These are phyloP conservation scores for Medicago ruthenica DNA, from an alignment of 306 rosid species.

Conservation along the genomic window DNA sequence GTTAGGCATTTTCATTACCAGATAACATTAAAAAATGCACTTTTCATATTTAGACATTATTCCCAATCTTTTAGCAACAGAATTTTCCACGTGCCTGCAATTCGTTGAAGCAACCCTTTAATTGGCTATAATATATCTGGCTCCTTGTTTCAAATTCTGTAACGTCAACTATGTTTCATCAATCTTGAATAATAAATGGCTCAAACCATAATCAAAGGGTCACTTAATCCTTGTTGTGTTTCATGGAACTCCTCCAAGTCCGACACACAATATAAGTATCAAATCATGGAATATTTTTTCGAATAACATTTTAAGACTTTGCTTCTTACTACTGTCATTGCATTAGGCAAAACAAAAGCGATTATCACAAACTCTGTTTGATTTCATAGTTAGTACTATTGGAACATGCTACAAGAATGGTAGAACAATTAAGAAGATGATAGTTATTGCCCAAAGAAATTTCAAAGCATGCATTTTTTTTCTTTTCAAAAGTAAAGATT, in stretches of 20 bases:
- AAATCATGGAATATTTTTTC: conserved; percentile 23
- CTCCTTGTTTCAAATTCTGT: conserved; percentile 22
- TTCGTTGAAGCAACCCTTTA: conserved; percentile 43
- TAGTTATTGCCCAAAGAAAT: too few species aligned
- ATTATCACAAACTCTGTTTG: too few species aligned
- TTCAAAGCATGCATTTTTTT: too few species aligned
- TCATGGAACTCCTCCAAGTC: conserved; percentile 15
- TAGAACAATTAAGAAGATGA: too few species aligned
- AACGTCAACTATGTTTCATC: conserved; percentile 23
- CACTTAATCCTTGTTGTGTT: conserved; percentile 19
- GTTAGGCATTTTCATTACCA: conserved; percentile 2
- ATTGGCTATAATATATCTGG: neutral
- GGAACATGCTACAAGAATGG: too few species aligned
- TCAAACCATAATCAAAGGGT: conserved; percentile 51
- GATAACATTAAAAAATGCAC: conserved; percentile 38
- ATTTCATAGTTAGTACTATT: too few species aligned
- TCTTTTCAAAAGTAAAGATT: too few species aligned
- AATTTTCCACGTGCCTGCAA: conserved; percentile 57
- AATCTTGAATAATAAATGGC: conserved; percentile 45
- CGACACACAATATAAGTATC: conserved; percentile 29
- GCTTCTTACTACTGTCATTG: neutral
- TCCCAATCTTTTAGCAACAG: conserved; percentile 39
- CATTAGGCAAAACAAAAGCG: neutral
- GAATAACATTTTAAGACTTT: neutral
- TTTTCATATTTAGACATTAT: conserved; percentile 34